Conservation (phyloP, 1,139 yeast species). For the Hyphopichia fennica region DNA sequence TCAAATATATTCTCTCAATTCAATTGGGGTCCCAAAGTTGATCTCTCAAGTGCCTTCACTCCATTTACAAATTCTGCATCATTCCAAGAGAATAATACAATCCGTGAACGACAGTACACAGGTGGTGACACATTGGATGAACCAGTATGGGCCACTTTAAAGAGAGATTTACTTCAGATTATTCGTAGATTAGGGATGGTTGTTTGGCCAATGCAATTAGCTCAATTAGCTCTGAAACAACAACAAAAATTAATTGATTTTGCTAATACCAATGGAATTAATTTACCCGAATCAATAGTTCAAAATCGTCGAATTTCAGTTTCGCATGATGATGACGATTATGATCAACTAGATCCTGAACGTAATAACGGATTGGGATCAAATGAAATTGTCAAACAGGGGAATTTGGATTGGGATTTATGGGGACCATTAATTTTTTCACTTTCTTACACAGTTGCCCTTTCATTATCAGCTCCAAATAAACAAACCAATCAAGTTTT, state of each 20-base stretch:
- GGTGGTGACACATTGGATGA: constrained; percentile 89
- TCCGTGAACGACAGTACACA: constrained; percentile 69
- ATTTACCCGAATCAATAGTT: constrained; percentile 39
- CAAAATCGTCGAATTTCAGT: constrained; percentile 31
- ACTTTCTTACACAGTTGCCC: constrained; percentile 57
- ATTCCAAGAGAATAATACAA: constrained; percentile 49
- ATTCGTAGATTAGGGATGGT: constrained; percentile 66
- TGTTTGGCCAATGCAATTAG: constrained; percentile 65
- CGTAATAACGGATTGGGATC: constrained; percentile 15
- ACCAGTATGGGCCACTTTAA: constrained; percentile 68
- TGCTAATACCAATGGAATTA: constrained; percentile 47
- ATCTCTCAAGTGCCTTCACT: constrained; percentile 38
- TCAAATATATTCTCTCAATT: constrained; percentile 2
- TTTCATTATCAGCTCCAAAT: constrained; percentile 44
- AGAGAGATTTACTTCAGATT: constrained; percentile 67
- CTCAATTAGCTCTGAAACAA: constrained; percentile 43
- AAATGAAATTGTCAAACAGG: constrained; percentile 19
- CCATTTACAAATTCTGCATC: constrained; percentile 31
- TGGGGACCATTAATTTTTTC: constrained; percentile 89
- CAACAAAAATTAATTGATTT: constrained; percentile 44
- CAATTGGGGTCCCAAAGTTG: constrained; percentile 34
- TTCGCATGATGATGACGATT: constrained; percentile 26
- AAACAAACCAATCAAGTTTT: constrained; percentile 47
- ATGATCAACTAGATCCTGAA: constrained; percentile 7
- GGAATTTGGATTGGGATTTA: constrained; percentile 73